phyloP scores from a whole-genome alignment of 2,329 filamentous ascomycete species.

The Elsinoe batatas region DNA sequence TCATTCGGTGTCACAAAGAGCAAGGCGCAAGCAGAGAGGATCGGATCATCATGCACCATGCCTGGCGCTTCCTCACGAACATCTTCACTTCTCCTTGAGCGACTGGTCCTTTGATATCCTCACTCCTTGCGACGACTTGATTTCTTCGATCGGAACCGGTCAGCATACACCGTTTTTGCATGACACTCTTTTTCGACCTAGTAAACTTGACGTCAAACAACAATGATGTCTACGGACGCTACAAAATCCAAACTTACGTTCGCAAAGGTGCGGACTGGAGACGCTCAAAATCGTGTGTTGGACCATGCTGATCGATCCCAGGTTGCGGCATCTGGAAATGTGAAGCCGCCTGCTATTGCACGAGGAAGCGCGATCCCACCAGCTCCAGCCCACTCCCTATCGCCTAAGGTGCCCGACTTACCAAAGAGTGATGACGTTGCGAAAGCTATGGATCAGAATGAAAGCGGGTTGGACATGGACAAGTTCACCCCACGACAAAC shows the following conservation, averaged over 20 bases:
- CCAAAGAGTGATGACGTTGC: neutral
- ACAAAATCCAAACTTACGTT: slow-evolving; percentile 53
- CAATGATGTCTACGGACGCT: slow-evolving; percentile 20
- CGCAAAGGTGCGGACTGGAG: slow-evolving; percentile 53
- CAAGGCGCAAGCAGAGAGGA: neutral
- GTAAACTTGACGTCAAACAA: slow-evolving; percentile 25
- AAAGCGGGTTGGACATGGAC: slow-evolving; percentile 18
- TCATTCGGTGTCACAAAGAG: slow-evolving; percentile 7
- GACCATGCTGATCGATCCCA: slow-evolving; percentile 20
- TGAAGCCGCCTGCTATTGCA: slow-evolving; percentile 17
- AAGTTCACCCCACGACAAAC: slow-evolving; percentile 16
- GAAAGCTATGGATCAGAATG: slow-evolving; percentile 18
- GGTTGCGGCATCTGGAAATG: slow-evolving; percentile 34
- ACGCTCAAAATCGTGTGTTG: neutral
- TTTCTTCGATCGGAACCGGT: slow-evolving; percentile 21
- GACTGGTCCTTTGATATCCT: slow-evolving; percentile 33
- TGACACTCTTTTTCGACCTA: slow-evolving; percentile 16
- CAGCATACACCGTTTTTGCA: slow-evolving; percentile 29
- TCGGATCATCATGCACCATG: slow-evolving; percentile 34
- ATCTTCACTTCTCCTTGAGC: slow-evolving; percentile 39
- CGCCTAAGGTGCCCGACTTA: neutral
- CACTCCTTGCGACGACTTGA: slow-evolving; percentile 7
- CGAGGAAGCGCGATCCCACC: slow-evolving; percentile 12
- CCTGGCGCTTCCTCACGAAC: slow-evolving; percentile 18
- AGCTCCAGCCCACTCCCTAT: neutral